phyloP scores from a whole-genome alignment of 352 stramenopile species.

The Phytophthora melonis region DNA sequence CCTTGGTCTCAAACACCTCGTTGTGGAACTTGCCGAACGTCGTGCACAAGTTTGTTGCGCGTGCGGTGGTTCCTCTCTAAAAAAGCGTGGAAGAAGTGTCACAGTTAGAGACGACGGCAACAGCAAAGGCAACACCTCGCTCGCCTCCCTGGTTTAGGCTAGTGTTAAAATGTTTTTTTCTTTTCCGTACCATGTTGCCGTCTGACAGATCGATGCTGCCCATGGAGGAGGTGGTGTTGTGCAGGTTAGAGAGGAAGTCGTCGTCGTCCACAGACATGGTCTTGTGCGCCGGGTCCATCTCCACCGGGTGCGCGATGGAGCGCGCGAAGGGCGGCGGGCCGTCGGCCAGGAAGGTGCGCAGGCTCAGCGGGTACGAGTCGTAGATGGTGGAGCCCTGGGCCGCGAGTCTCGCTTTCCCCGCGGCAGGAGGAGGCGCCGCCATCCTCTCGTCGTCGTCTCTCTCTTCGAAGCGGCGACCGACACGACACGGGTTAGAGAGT shows the following conservation, averaged over 20 bases:
- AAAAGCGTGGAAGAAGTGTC: background rate
- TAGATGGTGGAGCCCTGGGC: conserved; percentile 58
- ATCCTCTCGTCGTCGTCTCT: conserved; percentile 1
- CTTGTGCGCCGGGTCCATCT: conserved; percentile 25
- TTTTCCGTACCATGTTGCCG: background rate
- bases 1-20: conserved; percentile 82
- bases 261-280: conserved; percentile 30
- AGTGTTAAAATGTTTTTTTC: background rate
- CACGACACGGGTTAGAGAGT: conserved; percentile 5
- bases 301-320: conserved; percentile 31
- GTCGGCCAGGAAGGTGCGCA: conserved; percentile 38
- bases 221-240: conserved; percentile 41
- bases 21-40: conserved; percentile 80
- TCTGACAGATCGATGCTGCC: conserved; percentile 35
- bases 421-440: conserved; percentile 1
- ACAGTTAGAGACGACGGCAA: background rate
- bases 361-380: conserved; percentile 72
- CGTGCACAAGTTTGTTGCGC: conserved; percentile 46
- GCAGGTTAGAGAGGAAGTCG: conserved; percentile 36
- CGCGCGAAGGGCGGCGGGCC: conserved; percentile 40
- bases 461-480: background rate
- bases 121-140: too few species aligned
- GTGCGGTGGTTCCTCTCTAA: background rate
- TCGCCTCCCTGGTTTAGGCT: background rate
- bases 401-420: conserved; percentile 8